Base-by-base conservation (phyloP, 106 monocot genomes). In the Triglochin maritima region DNA sequence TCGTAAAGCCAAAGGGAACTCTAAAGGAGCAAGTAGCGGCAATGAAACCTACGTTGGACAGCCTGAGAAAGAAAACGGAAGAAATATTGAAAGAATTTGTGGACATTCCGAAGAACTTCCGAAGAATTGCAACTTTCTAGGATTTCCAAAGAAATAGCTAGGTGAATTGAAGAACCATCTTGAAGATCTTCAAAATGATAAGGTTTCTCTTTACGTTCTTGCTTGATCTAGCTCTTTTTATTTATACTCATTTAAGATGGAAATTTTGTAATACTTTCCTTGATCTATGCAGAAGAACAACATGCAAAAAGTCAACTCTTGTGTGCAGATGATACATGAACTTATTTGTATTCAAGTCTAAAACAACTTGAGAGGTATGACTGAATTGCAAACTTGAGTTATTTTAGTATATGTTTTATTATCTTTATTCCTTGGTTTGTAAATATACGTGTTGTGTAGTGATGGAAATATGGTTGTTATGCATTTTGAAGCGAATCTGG, bases 121-220 rank as follows among this genome's bases (percentile, higher is more conserved):
- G n/a, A n/a, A n/a, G n/a, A 94, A 10, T n/a, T 47, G 10, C 82
- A 85, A 49, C 85, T 94, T 76, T 62, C 50, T 61, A 46, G 53
- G 3, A 62, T 94, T 54, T 79, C 72, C 62, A 41, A 79, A 9
- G 94, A 90, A 76, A 75, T 94, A 70, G 68, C 51, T 94, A 13
- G 82, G 60, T 58, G 87, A 90, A 60, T 71, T 94, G 65, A 87
- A 83, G 45, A 66, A 57, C 46, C 81, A 87, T 42, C 79, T 94
- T 17, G 71, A 78, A 44, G 85, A 85, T 60, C 81, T 94, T n/a
- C 94, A 85, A 62, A 81, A 72, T 60, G 89, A 94, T 44, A 94
- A 94, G 87, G 94, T 90, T 66, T 3, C 8, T 74, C 2, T 57
- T 57, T 45, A 29, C 29, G 29, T 8, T 56, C 15, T 57, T 57